Percentiles rank a stretch among this genome's conserved stretches.
Conservation (phyloP, 306 rosid genomes). For the Gastrolobium bilobum region DNA sequence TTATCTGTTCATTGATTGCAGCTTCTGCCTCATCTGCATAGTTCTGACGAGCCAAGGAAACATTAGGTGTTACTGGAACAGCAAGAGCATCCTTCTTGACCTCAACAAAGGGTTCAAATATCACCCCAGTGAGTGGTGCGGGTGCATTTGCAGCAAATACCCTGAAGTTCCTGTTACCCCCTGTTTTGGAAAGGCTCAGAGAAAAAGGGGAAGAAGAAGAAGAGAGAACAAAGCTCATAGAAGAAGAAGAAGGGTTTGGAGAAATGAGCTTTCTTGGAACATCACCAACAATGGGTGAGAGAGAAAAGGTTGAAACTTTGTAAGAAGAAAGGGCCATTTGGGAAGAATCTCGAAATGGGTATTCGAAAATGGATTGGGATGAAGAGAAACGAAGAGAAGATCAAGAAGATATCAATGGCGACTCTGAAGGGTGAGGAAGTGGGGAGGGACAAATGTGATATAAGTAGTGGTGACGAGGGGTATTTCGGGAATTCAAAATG, state of each 20-base stretch:
- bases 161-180: slow-evolving; percentile 11
- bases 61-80: slow-evolving; percentile 48
- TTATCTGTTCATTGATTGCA: slow-evolving; percentile 61
- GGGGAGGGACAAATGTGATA: slow-evolving; percentile 43
- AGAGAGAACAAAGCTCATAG: slow-evolving; percentile 30
- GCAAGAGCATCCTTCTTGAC: slow-evolving; percentile 51
- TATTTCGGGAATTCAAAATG: background rate
- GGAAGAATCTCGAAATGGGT: slow-evolving; percentile 20
- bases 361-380: background rate
- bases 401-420: slow-evolving; percentile 2
- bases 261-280: slow-evolving; percentile 18
- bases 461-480: slow-evolving; percentile 40
- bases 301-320: slow-evolving; percentile 45
- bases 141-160: slow-evolving; percentile 48
- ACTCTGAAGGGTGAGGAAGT: slow-evolving; percentile 24
- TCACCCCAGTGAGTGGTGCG: slow-evolving; percentile 36
- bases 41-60: slow-evolving; percentile 62
- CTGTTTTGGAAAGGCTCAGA: background rate
- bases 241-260: background rate
- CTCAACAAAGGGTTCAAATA: slow-evolving; percentile 65
- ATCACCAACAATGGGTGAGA: slow-evolving; percentile 45
- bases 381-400: no score
- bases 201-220: background rate
- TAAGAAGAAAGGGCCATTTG: slow-evolving; percentile 55
- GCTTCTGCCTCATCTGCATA: slow-evolving; percentile 54